Percentiles rank a stretch among this genome's conserved stretches.
phyloP scores from a whole-genome alignment of 2,329 filamentous ascomycete genomes.

The Exophiala lecanii-corni region DNA sequence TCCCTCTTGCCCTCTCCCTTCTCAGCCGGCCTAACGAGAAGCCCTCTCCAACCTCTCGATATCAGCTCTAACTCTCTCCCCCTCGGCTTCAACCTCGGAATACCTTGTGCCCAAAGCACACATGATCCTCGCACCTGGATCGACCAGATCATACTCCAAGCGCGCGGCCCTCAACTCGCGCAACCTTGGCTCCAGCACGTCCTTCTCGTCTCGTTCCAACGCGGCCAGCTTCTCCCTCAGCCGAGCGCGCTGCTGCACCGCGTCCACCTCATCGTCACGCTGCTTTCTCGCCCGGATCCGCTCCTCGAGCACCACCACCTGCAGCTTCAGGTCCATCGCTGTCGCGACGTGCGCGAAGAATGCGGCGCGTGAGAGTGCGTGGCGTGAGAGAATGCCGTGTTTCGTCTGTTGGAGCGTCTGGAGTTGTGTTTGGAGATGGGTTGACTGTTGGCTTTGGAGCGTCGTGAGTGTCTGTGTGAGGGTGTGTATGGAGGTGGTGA shows the following conservation, averaged over 20 bases:
- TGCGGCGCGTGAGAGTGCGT: constrained; percentile 7
- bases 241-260: constrained; percentile 34
- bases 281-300: no score
- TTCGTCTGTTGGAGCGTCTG: constrained; percentile 21
- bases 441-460: constrained; percentile 9
- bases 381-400: constrained; percentile 22
- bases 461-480: constrained; percentile 5
- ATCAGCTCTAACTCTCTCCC: constrained; percentile 35
- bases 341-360: constrained; percentile 20
- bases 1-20: not conserved
- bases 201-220: constrained; percentile 35
- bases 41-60: constrained; percentile 30
- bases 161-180: constrained; percentile 31
- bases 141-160: constrained; percentile 32
- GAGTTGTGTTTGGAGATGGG: constrained; percentile 10
- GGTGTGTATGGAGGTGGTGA: constrained; percentile 7
- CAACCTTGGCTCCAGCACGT: constrained; percentile 32
- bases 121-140: constrained; percentile 27
- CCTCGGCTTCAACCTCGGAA: constrained; percentile 34
- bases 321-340: constrained; percentile 22
- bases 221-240: constrained; percentile 31
- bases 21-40: no score
- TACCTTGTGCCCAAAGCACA: constrained; percentile 37
- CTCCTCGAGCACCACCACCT: constrained; percentile 27
- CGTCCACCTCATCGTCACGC: constrained; percentile 31